Base-by-base conservation (phyloP, 2,329 filamentous ascomycete genomes). In the Talaromyces funiculosus region DNA sequence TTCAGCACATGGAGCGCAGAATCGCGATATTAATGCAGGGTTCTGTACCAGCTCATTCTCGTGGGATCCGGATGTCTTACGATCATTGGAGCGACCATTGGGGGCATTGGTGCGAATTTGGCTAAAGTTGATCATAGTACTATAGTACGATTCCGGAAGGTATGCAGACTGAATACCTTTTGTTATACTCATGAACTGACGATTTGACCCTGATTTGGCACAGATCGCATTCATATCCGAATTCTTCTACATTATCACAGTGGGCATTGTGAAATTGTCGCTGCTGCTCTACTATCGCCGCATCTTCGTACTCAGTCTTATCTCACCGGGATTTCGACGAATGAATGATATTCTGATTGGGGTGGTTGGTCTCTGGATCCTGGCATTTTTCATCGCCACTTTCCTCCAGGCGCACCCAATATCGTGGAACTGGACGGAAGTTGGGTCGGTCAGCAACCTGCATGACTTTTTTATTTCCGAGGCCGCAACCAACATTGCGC, bases 381-480 rank as follows among this genome's bases (percentile, higher is more conserved):
- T 53, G n/a, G 43, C 43, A 8, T 49, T 59, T 8, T 59, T 47
- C 24, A 59, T 59, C 18, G 9, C 56, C 5, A 59, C 56, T 10
- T 29, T 59, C 8, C 31, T 59, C 20, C 56, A 59, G 14, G 42
- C 24, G 9, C 43, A 33, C 9, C 56, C 56, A 10, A 59, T 59
- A 42, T 59, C 56, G 33, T 59, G 56, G 56, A 59, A 59, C 33
- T 59, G 56, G 56, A 59, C 56, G 9, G 56, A 26, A 20, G 43
- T 49, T 20, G 56, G 56, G 12, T 38, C 56, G n/a, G 31, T 40
- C 43, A 51, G 43, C 43, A 59, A 59, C 22, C 33, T 59, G n/a
- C 56, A 59, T 49, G 22, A 40, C 37, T 59, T 59, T 38, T 59
- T 59, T 24, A 59, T 59, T 24, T 42, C 43, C 14, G 56, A 59